Percentiles rank a stretch among this genome's conserved stretches.
phyloP scores from a whole-genome alignment of 257 asterid genomes.

The Verbena officinalis region DNA sequence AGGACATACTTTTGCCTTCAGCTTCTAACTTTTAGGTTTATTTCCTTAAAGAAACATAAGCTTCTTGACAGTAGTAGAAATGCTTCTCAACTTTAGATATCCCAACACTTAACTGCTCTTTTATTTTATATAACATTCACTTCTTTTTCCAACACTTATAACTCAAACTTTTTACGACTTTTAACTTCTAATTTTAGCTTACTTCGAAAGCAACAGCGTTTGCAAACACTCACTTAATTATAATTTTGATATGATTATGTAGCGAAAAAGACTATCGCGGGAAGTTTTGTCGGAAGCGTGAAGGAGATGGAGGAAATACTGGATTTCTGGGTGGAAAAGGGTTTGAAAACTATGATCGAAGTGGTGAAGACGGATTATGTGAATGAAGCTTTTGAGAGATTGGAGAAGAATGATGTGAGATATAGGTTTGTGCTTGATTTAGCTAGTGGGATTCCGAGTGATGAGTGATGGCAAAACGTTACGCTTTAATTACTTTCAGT shows the following conservation, averaged over 20 bases:
- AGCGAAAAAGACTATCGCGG: conserved; percentile 45
- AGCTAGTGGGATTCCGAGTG: conserved; percentile 37
- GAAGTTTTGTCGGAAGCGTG: conserved; percentile 50
- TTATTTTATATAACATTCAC: too few species aligned
- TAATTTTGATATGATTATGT: neutral
- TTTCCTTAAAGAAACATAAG: too few species aligned
- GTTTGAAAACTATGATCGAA: conserved; percentile 40
- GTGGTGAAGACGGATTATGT: conserved; percentile 43
- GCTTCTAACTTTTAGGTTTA: too few species aligned
- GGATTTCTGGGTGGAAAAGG: conserved; percentile 43
- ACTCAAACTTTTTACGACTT: too few species aligned
- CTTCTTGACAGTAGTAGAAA: neutral
- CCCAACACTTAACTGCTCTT: too few species aligned
- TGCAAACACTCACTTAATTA: too few species aligned
- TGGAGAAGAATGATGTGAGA: conserved; percentile 51
- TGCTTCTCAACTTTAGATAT: too few species aligned
- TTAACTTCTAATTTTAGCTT: too few species aligned
- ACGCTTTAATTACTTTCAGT: neutral
- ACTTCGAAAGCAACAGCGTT: too few species aligned
- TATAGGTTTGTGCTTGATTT: conserved; percentile 52
- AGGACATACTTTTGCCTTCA: too few species aligned
- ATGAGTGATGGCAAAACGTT: neutral
- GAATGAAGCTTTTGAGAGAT: conserved; percentile 44
- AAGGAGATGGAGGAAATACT: conserved; percentile 44
- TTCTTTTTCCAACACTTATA: too few species aligned